Conservation (phyloP, 495 filamentous ascomycete genomes). For the Apiosordaria backusii region DNA sequence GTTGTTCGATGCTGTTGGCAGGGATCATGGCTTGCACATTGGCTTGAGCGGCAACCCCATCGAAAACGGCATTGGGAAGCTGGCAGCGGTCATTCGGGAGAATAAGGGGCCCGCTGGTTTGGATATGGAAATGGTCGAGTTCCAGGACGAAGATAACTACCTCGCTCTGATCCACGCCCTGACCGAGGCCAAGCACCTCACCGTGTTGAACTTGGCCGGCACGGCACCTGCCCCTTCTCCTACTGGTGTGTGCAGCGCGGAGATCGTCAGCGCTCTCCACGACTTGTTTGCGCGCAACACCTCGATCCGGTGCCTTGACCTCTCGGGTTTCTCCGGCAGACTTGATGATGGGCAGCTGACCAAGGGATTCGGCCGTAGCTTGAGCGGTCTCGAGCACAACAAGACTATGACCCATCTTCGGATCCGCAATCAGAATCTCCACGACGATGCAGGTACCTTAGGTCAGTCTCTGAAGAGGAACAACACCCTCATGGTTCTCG, state of each 20-base stretch:
- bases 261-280: slow-evolving; percentile 71
- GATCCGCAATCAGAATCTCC: slow-evolving; percentile 59
- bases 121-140: slow-evolving; percentile 83
- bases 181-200: slow-evolving; percentile 66
- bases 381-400: slow-evolving; percentile 75
- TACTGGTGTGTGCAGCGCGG: slow-evolving; percentile 44
- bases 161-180: slow-evolving; percentile 69
- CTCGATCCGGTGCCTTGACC: slow-evolving; percentile 72
- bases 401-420: slow-evolving; percentile 68
- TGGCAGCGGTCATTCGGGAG: slow-evolving; percentile 65
- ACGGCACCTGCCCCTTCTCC: slow-evolving; percentile 79
- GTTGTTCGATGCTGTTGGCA: slow-evolving; percentile 70
- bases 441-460: slow-evolving; percentile 48
- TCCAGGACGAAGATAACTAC: slow-evolving; percentile 69
- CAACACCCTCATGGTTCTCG: slow-evolving; percentile 26
- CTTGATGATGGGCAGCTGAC: slow-evolving; percentile 84
- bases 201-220: slow-evolving; percentile 81
- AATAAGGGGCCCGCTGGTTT: slow-evolving; percentile 66
- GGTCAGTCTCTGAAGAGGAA: slow-evolving; percentile 42
- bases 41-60: slow-evolving; percentile 79
- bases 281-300: slow-evolving; percentile 74
- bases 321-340: slow-evolving; percentile 86
- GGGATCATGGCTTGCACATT: slow-evolving; percentile 66
- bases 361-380: slow-evolving; percentile 71
- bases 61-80: slow-evolving; percentile 62